Base-by-base conservation (phyloP, 2,329 filamentous ascomycete genomes). In the Diaporthe citrichinensis region DNA sequence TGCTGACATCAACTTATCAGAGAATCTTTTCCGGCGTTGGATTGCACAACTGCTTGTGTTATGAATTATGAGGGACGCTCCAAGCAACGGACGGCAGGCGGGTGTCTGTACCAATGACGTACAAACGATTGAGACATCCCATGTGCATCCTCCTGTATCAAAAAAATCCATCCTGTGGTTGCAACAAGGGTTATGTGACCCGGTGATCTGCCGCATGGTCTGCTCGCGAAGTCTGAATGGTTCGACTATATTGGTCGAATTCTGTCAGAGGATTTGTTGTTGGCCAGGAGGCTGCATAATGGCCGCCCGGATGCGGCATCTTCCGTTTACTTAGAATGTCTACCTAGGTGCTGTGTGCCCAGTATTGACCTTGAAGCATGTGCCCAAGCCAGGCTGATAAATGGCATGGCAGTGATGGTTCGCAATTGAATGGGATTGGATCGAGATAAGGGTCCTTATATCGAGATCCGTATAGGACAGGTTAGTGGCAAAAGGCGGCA, bases 361-460 rank as follows among this genome's bases (percentile, higher is more conserved):
- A n/a, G n/a, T n/a, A n/a, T 8, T 41, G 36, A 41, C n/a, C 17
- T 61, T 61, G 36, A 17, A 41, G 23, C n/a, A 41, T 61, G 20
- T 15, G 34, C 12, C 62, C 17, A 17, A 9, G 9, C 7, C 41
- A n/a, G 28, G n/a, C 28, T 31, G 62, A 23, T 23, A n/a, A 41
- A 12, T 44, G 36, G 15, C 14, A 31, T 62, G 17, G n/a, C 57
- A 34, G 57, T 23, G 3, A 28, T 10, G 3, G 17, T 3, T 3
- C 0, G 4, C 1, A 39, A n/a, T 55, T 6, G 34, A 2, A 28
- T n/a, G 34, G 65, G 49, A 69, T 69, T 69, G 65, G 65, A 69
- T 69, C 65, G 65, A 69, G 49, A 69, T 69, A 69, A 69, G 65
- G 44, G 34, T 4, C 20, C 34, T n/a, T 23, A 41, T 41, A 55